phyloP scores from a whole-genome alignment of 2,329 filamentous ascomycete genomes.

The Phyllosticta citrichinensis region DNA sequence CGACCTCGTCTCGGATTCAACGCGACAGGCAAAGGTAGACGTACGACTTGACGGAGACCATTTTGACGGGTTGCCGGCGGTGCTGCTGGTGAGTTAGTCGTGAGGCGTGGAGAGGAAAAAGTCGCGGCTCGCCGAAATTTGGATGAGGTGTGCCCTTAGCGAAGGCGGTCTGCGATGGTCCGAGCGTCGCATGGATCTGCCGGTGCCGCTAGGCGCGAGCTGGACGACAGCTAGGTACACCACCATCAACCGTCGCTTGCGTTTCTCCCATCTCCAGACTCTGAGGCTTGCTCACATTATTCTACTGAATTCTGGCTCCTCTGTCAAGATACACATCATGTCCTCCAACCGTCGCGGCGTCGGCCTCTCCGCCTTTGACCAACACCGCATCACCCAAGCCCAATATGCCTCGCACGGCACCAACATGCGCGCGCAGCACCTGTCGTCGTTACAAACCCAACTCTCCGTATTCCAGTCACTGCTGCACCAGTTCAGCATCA shows the following conservation, averaged over 20 bases:
- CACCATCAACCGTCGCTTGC: not conserved
- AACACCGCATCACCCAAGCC: constrained; percentile 67
- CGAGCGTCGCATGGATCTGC: not conserved
- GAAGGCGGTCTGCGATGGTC: not conserved
- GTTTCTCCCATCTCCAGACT: not conserved
- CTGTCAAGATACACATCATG: constrained; percentile 17
- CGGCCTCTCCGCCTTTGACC: constrained; percentile 80
- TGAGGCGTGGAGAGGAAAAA: constrained; percentile 20
- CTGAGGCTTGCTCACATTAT: not conserved
- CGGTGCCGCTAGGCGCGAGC: not conserved
- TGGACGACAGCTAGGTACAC: not conserved
- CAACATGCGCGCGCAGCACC: constrained; percentile 73
- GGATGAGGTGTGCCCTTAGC: constrained; percentile 4
- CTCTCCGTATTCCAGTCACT: constrained; percentile 92
- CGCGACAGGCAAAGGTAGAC: constrained; percentile 32
- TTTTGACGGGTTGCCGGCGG: constrained; percentile 35
- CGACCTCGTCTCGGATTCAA: constrained; percentile 9
- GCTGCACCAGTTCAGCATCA: constrained; percentile 88
- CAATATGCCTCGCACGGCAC: constrained; percentile 88
- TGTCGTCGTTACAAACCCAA: constrained; percentile 80
- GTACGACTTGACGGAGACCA: constrained; percentile 47
- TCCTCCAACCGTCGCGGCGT: constrained; percentile 58
- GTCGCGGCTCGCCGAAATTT: not conserved
- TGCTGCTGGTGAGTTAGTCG: constrained; percentile 32
- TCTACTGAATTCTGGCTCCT: not conserved